Percentiles rank a stretch among this genome's conserved stretches.
Conservation (phyloP, 2,329 filamentous ascomycete genomes). For the Apiospora sp. region DNA sequence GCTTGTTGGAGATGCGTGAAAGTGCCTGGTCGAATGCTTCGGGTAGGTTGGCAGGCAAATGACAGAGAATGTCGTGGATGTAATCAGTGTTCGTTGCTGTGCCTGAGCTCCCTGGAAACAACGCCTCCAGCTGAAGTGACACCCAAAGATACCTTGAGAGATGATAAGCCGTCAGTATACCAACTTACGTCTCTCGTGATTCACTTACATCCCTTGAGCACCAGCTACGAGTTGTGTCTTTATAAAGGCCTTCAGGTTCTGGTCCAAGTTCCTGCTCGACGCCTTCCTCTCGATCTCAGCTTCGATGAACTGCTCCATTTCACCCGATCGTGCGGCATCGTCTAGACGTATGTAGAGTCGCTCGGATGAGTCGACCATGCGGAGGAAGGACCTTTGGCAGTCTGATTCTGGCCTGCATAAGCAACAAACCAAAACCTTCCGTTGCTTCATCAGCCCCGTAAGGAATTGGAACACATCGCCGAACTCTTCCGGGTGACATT, state of each 20-base stretch:
- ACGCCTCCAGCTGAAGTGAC: neutral
- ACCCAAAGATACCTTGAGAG: neutral
- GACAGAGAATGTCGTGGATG: neutral
- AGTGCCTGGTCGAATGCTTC: neutral
- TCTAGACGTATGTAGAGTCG: neutral
- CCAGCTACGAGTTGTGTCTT: neutral
- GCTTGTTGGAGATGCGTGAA: neutral
- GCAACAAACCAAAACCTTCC: neutral
- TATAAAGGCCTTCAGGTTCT: neutral
- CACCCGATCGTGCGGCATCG: neutral
- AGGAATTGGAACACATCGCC: neutral
- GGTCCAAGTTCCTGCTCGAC: neutral
- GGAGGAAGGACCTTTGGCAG: no score
- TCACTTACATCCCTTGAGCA: neutral
- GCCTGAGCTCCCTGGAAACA: neutral
- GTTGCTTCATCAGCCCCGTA: neutral
- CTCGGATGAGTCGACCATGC: neutral
- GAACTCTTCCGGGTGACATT: neutral
- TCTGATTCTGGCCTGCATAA: neutral
- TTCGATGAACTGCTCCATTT: neutral
- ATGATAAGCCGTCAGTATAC: neutral
- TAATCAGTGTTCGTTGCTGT: fast-evolving
- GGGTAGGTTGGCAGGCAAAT: neutral
- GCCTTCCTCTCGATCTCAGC: neutral
- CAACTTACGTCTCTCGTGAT: no score